phyloP scores from a whole-genome alignment of 2,329 filamentous ascomycete species.

The Teratosphaeria epicoccoides region DNA sequence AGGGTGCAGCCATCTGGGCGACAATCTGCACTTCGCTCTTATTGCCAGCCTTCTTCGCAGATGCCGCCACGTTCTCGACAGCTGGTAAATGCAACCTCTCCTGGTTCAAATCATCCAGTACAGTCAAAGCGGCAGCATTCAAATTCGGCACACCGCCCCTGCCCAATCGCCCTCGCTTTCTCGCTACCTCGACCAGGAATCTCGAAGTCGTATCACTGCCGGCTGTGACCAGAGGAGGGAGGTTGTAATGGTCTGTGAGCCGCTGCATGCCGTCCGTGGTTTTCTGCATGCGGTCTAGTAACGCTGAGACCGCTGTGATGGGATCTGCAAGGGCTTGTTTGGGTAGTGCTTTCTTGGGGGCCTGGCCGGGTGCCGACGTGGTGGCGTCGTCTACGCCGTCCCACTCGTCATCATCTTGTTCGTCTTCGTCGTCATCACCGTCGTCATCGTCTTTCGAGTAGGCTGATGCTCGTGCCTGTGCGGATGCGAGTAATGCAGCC shows the following conservation, averaged over 20 bases:
- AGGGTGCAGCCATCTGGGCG: slow-evolving; percentile 85
- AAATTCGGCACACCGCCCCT: slow-evolving; percentile 86
- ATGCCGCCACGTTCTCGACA: slow-evolving; percentile 5
- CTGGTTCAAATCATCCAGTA: slow-evolving; percentile 94
- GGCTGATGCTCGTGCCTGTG: slow-evolving; percentile 63
- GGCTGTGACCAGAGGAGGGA: slow-evolving; percentile 61
- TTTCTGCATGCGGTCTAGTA: slow-evolving; percentile 68
- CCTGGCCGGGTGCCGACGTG: slow-evolving; percentile 2
- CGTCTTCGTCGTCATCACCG: slow-evolving; percentile 39
- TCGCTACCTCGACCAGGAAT: slow-evolving; percentile 87
- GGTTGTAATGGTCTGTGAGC: slow-evolving; percentile 71
- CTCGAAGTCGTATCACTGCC: slow-evolving; percentile 73
- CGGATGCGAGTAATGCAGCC: slow-evolving; percentile 81
- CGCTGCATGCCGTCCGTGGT: slow-evolving; percentile 66
- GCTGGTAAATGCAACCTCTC: slow-evolving; percentile 55
- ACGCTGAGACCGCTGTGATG: slow-evolving; percentile 70
- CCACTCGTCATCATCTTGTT: slow-evolving; percentile 34
- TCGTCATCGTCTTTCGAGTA: slow-evolving; percentile 50
- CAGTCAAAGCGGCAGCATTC: slow-evolving; percentile 75
- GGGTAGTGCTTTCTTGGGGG: slow-evolving; percentile 61
- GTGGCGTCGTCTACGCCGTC: slow-evolving; percentile 7
- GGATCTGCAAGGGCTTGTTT: slow-evolving; percentile 93
- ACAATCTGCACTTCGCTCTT: slow-evolving; percentile 77
- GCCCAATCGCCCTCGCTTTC: slow-evolving; percentile 81
- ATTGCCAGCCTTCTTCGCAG: slow-evolving; percentile 19